Conservation (phyloP, 805 yeast genomes). For the Lipomyces spencermartinsiae region DNA sequence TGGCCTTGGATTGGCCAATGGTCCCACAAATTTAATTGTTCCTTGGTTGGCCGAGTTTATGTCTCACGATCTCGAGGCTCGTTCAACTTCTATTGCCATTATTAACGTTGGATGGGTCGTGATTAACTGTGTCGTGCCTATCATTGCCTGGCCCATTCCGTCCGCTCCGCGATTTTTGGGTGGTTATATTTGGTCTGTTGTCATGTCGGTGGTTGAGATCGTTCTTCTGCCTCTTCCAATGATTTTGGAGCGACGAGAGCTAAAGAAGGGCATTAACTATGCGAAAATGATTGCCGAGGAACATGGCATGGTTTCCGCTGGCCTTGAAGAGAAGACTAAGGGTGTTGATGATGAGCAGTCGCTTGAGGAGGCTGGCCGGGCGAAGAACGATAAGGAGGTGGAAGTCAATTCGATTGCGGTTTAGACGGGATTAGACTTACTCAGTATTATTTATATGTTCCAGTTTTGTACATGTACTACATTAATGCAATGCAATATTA, state of each 20-base stretch:
- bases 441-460: neutral
- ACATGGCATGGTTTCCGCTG: slow-evolving; percentile 4
- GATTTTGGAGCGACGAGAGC: slow-evolving; percentile 21
- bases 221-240: slow-evolving; percentile 21
- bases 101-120: slow-evolving; percentile 36
- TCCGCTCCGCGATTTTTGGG: slow-evolving; percentile 23
- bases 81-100: slow-evolving; percentile 31
- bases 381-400: neutral
- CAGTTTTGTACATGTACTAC: neutral
- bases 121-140: slow-evolving; percentile 30
- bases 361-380: neutral
- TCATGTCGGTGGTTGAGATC: slow-evolving; percentile 19
- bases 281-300: neutral
- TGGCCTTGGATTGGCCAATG: slow-evolving; percentile 31
- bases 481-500: neutral
- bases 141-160: slow-evolving; percentile 31
- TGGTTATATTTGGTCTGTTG: slow-evolving; percentile 25
- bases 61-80: slow-evolving; percentile 32
- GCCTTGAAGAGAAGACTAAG: slow-evolving; percentile 10
- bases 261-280: slow-evolving; percentile 15
- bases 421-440: neutral
- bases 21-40: slow-evolving; percentile 33
- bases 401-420: neutral
- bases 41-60: slow-evolving; percentile 33
- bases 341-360: neutral